phyloP scores from a whole-genome alignment of 805 yeast species.

The Geotrichum ghanense region DNA sequence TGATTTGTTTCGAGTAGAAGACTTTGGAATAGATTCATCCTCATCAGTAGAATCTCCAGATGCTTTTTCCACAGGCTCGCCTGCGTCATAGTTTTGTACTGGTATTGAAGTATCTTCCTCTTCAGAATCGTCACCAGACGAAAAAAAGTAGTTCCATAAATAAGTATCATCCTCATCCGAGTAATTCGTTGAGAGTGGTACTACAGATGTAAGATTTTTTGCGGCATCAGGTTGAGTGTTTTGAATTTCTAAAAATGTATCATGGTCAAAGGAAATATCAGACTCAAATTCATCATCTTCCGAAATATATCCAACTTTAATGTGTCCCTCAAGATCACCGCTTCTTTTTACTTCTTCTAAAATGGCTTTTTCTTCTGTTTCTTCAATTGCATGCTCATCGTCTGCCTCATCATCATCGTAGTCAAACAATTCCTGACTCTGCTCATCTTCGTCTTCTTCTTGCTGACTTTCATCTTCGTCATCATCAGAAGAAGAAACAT shows the following conservation, averaged over 20 bases:
- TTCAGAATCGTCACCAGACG: constrained; percentile 27
- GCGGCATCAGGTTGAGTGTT: constrained; percentile 5
- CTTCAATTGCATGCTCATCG: constrained; percentile 25
- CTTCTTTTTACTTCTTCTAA: constrained; percentile 19
- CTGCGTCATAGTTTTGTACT: constrained; percentile 17
- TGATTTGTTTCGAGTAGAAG: constrained; percentile 53
- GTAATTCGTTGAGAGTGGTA: constrained; percentile 5
- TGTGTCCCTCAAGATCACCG: constrained; percentile 12
- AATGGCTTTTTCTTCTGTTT: constrained; percentile 30
- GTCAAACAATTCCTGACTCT: constrained; percentile 15
- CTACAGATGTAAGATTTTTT: constrained; percentile 2
- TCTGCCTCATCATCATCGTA: constrained; percentile 19
- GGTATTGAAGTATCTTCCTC: constrained; percentile 14
- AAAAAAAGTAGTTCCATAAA: constrained; percentile 64
- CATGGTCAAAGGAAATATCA: constrained; percentile 17
- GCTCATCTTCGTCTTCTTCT: constrained; percentile 24
- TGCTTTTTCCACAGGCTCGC: constrained; percentile 3
- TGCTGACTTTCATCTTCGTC: constrained; percentile 26
- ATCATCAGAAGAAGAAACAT: constrained; percentile 25
- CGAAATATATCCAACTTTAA: constrained; percentile 20
- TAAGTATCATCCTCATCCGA: constrained; percentile 57
- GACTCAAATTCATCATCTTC: constrained; percentile 20
- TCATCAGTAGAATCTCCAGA: constrained; percentile 93
- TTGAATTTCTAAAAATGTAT: constrained; percentile 16
- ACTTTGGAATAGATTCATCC: constrained; percentile 69